phyloP scores from a whole-genome alignment of 2,329 filamentous ascomycete genomes.

The Fusarium sp. region DNA sequence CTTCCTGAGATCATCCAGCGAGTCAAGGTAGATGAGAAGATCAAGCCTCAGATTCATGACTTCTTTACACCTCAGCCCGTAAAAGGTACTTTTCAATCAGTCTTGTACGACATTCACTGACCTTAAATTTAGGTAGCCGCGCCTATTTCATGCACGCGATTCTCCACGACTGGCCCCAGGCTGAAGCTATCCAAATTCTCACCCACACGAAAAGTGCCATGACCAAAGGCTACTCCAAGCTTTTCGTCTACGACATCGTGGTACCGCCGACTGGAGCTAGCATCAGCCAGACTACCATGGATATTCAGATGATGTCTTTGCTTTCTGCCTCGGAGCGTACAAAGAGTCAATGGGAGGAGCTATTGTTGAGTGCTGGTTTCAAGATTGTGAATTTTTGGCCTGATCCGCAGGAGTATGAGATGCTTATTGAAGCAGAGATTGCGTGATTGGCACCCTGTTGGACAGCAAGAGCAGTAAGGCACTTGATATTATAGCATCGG shows the following conservation, averaged over 20 bases:
- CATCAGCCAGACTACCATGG: slow-evolving; percentile 46
- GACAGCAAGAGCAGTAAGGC: too few relatives aligned
- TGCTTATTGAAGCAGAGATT: slow-evolving; percentile 39
- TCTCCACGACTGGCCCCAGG: slow-evolving; percentile 64
- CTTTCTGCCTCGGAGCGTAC: slow-evolving; percentile 45
- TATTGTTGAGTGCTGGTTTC: slow-evolving; percentile 21
- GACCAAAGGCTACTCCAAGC: slow-evolving; percentile 45
- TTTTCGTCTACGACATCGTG: slow-evolving; percentile 42
- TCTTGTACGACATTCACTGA: neutral
- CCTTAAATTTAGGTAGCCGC: slow-evolving; percentile 45
- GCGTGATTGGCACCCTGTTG: too few relatives aligned
- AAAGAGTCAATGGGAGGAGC: slow-evolving; percentile 28
- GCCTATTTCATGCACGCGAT: slow-evolving; percentile 62
- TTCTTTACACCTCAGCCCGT: slow-evolving; percentile 35
- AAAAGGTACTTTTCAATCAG: neutral
- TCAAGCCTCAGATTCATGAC: slow-evolving; percentile 27
- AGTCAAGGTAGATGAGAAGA: slow-evolving; percentile 24
- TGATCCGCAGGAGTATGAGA: slow-evolving; percentile 44
- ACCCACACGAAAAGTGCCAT: slow-evolving; percentile 27
- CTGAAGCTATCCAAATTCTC: slow-evolving; percentile 50
- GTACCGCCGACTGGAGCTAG: slow-evolving; percentile 30
- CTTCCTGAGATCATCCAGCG: slow-evolving; percentile 29
- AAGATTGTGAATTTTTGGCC: slow-evolving; percentile 36
- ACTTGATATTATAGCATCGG: too few relatives aligned
- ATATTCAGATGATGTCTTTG: slow-evolving; percentile 47